phyloP scores from a whole-genome alignment of 371 early-diverging fungal species.

The Amoeboaphelidium occidentale region DNA sequence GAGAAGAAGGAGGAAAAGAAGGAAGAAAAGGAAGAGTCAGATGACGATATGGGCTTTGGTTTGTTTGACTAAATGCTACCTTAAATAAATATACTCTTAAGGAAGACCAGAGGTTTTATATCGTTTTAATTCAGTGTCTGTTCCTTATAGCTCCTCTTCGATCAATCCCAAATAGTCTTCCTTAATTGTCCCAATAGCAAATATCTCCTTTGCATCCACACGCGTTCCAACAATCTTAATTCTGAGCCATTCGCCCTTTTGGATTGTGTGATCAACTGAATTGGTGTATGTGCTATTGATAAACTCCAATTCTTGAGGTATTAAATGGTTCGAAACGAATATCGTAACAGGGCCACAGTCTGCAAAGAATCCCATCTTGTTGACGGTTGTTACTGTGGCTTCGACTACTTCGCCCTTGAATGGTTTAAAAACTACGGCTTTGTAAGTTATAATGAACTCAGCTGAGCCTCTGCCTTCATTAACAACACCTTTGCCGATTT shows the following conservation, averaged over 20 bases:
- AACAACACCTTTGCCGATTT: constrained; percentile 60
- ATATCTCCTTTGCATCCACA: constrained; percentile 81
- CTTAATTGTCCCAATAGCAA: constrained; percentile 83
- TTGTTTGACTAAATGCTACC: not conserved
- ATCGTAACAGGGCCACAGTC: constrained; percentile 90
- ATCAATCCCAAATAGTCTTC: constrained; percentile 66
- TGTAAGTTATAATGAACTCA: constrained; percentile 79
- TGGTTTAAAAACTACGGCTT: constrained; percentile 92
- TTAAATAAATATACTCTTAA: too few relatives aligned
- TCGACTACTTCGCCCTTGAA: constrained; percentile 93
- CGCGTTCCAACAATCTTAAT: constrained; percentile 83
- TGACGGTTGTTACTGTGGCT: constrained; percentile 78
- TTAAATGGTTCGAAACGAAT: constrained; percentile 74
- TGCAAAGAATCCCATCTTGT: constrained; percentile 93
- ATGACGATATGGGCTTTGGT: constrained; percentile 1
- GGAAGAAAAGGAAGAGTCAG: constrained; percentile 3
- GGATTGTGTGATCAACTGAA: constrained; percentile 24
- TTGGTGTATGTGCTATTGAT: constrained; percentile 18
- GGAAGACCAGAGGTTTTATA: too few relatives aligned
- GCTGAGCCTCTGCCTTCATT: constrained; percentile 67
- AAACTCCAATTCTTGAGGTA: constrained; percentile 67
- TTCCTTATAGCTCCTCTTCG: too few relatives aligned
- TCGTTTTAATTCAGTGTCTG: too few relatives aligned
- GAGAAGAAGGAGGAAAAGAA: not conserved
- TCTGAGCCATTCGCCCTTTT: constrained; percentile 61